Evolutionary conservation across 768 basidiomycete genomes (phyloP).

Genomic region (Pleurotus djamor): DNA sequence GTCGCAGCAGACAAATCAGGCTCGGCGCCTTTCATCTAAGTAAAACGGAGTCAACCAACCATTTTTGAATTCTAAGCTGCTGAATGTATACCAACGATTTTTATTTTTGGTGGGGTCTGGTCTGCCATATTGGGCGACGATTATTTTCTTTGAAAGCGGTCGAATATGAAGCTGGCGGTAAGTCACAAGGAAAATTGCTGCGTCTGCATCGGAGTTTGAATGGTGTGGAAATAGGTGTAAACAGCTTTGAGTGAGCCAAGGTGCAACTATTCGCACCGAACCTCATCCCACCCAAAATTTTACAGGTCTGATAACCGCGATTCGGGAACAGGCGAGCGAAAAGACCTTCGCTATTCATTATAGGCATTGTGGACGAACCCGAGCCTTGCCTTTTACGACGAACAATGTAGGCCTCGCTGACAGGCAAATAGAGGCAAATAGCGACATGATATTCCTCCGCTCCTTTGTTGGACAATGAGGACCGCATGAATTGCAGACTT

Average conservation of each 20-base stretch:
- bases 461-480: constrained; percentile 4
- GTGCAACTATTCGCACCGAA: not conserved
- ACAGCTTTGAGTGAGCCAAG: not conserved
- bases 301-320: not conserved
- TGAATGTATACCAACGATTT: constrained; percentile 27
- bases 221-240: not conserved
- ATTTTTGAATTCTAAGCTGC: not conserved
- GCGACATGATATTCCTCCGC: not conserved
- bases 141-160: constrained; percentile 18
- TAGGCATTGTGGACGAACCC: not conserved
- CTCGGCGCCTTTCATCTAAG: constrained; percentile 82
- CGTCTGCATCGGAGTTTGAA: not conserved
- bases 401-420: not conserved
- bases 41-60: constrained; percentile 14
- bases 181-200: not conserved
- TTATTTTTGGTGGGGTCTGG: constrained; percentile 34
- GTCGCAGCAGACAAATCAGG: constrained; percentile 86
- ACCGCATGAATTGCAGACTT: not conserved
- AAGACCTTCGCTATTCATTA: not conserved
- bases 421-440: not conserved
- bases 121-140: constrained; percentile 20
- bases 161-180: not conserved
- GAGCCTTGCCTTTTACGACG: not conserved
- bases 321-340: not conserved
- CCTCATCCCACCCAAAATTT: not conserved